Percentiles rank a stretch among this genome's conserved stretches.
Conservation (phyloP, 1,139 yeast species). For the Kodamaea sp. region DNA sequence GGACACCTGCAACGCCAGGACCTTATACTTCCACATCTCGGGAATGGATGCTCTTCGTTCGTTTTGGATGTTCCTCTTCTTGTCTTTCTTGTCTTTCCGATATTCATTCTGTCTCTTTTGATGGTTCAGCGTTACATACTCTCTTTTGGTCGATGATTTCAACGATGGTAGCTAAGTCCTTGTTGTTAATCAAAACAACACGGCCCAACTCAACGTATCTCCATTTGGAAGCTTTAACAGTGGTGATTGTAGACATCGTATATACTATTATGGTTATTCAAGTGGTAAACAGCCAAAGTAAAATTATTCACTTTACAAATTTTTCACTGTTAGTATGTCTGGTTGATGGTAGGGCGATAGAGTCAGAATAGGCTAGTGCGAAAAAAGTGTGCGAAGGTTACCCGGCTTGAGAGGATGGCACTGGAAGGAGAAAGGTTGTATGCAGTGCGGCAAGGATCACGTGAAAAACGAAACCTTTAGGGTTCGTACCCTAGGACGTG, state of each 20-base stretch:
- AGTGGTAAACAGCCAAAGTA: constrained; percentile 10
- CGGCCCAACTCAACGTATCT: constrained; percentile 99
- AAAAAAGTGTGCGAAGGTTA: constrained; percentile 8
- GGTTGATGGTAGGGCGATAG: constrained; percentile 4
- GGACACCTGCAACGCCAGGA: too few species aligned
- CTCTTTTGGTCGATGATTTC: constrained; percentile 99
- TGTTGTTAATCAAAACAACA: constrained; percentile 88
- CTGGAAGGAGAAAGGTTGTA: too few species aligned
- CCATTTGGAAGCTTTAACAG: constrained; percentile 97
- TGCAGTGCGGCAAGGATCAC: constrained; percentile 6
- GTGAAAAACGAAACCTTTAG: constrained; percentile 1
- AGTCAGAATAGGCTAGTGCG: constrained; percentile 4
- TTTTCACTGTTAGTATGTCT: constrained; percentile 8
- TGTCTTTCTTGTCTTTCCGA: too few species aligned
- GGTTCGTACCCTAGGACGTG: constrained; percentile 9
- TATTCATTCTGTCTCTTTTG: constrained; percentile 2
- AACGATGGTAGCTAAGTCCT: constrained; percentile 86
- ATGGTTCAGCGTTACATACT: constrained; percentile 74
- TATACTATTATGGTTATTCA: constrained; percentile 12
- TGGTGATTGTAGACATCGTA: constrained; percentile 49
- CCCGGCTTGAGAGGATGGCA: too few species aligned
- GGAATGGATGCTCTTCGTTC: neutral
- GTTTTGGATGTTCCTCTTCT: neutral
- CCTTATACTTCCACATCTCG: neutral
- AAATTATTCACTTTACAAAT: constrained; percentile 9